These are phyloP conservation scores for Vigna mungo DNA, from an alignment of 306 rosid species.

Conservation along the genomic window DNA sequence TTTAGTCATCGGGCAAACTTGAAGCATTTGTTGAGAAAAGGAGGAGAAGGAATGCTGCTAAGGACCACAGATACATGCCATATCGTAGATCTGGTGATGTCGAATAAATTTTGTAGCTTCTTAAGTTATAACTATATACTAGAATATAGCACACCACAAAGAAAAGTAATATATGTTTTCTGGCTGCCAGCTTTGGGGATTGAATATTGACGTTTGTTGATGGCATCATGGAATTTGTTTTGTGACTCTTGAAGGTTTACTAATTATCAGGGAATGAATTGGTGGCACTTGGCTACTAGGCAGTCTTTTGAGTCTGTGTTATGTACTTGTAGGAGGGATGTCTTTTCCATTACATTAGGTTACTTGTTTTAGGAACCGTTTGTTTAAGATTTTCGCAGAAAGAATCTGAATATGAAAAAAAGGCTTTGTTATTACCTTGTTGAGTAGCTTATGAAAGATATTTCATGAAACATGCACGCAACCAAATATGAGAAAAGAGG, in stretches of 20 bases:
- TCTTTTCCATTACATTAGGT: not conserved
- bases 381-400: not conserved
- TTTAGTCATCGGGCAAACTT: slow-evolving; percentile 78
- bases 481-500: too few relatives aligned
- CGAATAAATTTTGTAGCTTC: slow-evolving; percentile 38
- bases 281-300: not conserved
- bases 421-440: not conserved
- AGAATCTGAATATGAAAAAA: not conserved
- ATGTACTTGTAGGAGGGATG: not conserved
- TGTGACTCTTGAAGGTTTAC: not conserved
- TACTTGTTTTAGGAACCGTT: not conserved
- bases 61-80: slow-evolving; percentile 80
- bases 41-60: slow-evolving; percentile 87
- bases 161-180: not conserved
- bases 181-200: too few relatives aligned
- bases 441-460: not conserved
- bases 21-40: slow-evolving; percentile 71
- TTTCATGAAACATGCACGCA: too few relatives aligned
- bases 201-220: not conserved
- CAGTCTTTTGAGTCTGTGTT: not conserved
- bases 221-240: not conserved
- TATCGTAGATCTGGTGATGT: slow-evolving; percentile 61
- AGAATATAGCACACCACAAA: not conserved
- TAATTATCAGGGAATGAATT: not conserved
- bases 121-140: not conserved